Conservation (phyloP, 2,329 filamentous ascomycete genomes). For the Phaeomoniella chlamydospora region DNA sequence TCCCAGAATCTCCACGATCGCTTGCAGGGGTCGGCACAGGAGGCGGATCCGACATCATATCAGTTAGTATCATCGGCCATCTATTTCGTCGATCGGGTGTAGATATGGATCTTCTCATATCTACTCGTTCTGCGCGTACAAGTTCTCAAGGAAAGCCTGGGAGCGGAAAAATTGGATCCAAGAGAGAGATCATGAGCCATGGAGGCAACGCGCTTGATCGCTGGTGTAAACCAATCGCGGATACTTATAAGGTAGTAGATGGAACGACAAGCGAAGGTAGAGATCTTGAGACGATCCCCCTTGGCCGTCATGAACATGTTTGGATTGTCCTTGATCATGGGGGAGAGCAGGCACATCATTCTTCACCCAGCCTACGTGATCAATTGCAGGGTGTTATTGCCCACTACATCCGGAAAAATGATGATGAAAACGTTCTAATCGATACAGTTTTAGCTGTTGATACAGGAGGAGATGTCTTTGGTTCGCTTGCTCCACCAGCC, state of each 20-base stretch:
- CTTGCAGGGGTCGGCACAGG: constrained; percentile 9
- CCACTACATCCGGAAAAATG: constrained; percentile 8
- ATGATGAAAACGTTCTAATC: constrained; percentile 2
- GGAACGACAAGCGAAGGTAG: constrained; percentile 10
- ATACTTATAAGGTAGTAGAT: constrained; percentile 8
- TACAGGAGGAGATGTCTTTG: constrained; percentile 12
- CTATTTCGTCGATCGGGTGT: constrained; percentile 4
- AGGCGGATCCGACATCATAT: constrained; percentile 12
- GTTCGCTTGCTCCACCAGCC: constrained; percentile 4
- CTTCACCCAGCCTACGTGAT: constrained; percentile 5
- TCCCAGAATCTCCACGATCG: too few species aligned
- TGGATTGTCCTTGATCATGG: constrained; percentile 11
- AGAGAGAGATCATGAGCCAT: constrained; percentile 10
- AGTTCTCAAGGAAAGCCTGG: constrained; percentile 11
- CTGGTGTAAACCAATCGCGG: constrained; percentile 6
- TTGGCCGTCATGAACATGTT: constrained; percentile 7
- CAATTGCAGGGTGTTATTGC: constrained; percentile 7
- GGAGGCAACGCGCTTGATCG: constrained; percentile 5
- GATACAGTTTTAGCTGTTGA: constrained; percentile 7
- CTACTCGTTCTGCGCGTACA: constrained; percentile 10
- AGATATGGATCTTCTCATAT: constrained; percentile 9
- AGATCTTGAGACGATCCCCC: constrained; percentile 10
- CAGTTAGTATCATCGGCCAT: constrained; percentile 10
- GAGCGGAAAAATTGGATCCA: constrained; percentile 8
- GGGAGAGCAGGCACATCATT: constrained; percentile 4